phyloP scores from a whole-genome alignment of 2,329 filamentous ascomycete genomes.

The Tolypocladium album region DNA sequence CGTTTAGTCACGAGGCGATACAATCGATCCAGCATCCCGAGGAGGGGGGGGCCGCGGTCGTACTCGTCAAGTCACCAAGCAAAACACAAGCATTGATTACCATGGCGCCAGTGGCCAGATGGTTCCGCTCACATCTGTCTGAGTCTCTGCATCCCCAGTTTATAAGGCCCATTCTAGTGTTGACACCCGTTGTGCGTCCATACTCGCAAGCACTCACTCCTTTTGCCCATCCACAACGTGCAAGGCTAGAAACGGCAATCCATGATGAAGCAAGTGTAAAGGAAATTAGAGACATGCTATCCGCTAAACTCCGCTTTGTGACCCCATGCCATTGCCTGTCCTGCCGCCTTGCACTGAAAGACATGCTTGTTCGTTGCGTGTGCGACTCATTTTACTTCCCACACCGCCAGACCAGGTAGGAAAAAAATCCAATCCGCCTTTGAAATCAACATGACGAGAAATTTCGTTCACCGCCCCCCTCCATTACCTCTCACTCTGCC shows the following conservation, averaged over 20 bases:
- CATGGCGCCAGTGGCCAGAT: background rate
- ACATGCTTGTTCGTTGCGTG: constrained; percentile 2
- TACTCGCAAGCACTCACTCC: no score
- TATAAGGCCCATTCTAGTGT: background rate
- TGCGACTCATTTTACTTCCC: constrained; percentile 3
- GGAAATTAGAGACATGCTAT: constrained; percentile 2
- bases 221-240: background rate
- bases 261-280: constrained; percentile 3
- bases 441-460: background rate
- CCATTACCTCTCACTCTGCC: background rate
- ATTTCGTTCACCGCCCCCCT: background rate
- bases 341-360: background rate
- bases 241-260: background rate
- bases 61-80: background rate
- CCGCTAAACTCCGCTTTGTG: constrained; percentile 6
- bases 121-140: background rate
- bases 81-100: background rate
- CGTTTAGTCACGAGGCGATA: no score
- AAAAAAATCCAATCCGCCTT: background rate
- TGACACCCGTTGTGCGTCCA: background rate
- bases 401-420: background rate
- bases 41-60: no score
- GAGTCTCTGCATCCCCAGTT: background rate
- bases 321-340: background rate
- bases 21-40: no score